These are phyloP conservation scores for Colletotrichum phormii DNA, from an alignment of 2,329 filamentous ascomycete genomes.

Conservation along the genomic window DNA sequence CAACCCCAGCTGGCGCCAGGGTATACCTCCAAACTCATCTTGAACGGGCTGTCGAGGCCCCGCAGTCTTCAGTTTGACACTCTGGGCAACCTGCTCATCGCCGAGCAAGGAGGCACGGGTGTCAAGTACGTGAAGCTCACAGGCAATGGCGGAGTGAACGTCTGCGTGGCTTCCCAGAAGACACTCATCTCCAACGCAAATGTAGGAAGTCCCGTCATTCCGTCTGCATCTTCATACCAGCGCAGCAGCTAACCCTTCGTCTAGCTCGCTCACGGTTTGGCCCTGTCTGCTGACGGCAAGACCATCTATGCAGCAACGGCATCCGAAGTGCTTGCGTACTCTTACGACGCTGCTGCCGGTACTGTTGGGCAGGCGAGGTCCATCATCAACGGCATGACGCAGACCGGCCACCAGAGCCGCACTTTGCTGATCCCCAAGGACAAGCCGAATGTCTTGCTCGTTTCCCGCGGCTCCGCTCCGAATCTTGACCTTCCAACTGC, in stretches of 20 bases:
- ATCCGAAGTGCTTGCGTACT: constrained; percentile 70
- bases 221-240: not conserved
- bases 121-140: constrained; percentile 49
- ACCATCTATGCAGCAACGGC: constrained; percentile 69
- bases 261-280: constrained; percentile 68
- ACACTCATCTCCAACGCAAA: constrained; percentile 42
- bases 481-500: constrained; percentile 71
- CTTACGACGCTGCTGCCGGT: constrained; percentile 67
- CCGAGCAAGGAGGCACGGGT: constrained; percentile 45
- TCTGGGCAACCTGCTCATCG: constrained; percentile 51
- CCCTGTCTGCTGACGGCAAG: constrained; percentile 62
- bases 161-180: constrained; percentile 44
- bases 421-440: constrained; percentile 72
- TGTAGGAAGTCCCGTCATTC: constrained; percentile 37
- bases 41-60: constrained; percentile 42
- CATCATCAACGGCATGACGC: constrained; percentile 59
- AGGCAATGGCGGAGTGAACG: constrained; percentile 42
- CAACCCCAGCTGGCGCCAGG: constrained; percentile 39
- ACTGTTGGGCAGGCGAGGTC: constrained; percentile 63
- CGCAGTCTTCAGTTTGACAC: constrained; percentile 50
- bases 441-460: constrained; percentile 67
- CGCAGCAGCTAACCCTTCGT: not conserved
- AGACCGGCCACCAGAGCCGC: constrained; percentile 69
- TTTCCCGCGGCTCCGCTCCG: constrained; percentile 72
- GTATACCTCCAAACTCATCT: constrained; percentile 43